Evolutionary conservation across 164 flowering plant genomes (phyloP).

Genomic region (Dillenia suffruticosa): DNA sequence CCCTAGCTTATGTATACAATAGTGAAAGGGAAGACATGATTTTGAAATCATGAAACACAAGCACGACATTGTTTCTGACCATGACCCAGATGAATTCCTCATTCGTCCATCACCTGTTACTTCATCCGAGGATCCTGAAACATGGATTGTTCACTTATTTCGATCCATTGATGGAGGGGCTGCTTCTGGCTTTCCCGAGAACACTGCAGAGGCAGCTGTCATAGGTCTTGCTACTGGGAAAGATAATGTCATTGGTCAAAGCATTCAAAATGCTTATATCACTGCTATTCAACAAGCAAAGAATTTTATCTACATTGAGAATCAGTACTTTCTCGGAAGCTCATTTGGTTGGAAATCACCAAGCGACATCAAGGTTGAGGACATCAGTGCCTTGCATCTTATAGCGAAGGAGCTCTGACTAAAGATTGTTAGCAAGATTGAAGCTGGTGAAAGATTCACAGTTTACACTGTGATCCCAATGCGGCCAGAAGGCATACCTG

Average conservation of each 20-base stretch:
- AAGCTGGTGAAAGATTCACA: constrained; percentile 56
- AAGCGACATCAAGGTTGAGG: constrained; percentile 27
- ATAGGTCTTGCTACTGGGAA: constrained; percentile 53
- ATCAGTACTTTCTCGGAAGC: constrained; percentile 73
- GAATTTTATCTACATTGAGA: constrained; percentile 69
- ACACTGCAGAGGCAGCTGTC: constrained; percentile 27
- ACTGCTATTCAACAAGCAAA: constrained; percentile 67
- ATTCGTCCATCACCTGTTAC: constrained; percentile 23
- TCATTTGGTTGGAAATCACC: constrained; percentile 45
- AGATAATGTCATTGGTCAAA: constrained; percentile 45
- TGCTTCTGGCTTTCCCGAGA: constrained; percentile 42
- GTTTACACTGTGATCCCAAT: constrained; percentile 70
- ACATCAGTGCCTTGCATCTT: constrained; percentile 46
- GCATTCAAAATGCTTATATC: constrained; percentile 72
- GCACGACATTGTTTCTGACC: too few species aligned
- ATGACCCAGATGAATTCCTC: constrained; percentile 21
- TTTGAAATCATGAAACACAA: too few species aligned
- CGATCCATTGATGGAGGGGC: constrained; percentile 68
- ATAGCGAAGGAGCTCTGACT: constrained; percentile 67
- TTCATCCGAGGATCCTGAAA: constrained; percentile 20
- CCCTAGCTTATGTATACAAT: too few species aligned
- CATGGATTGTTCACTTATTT: constrained; percentile 68
- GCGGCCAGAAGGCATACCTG: constrained; percentile 84
- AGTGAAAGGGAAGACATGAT: too few species aligned
- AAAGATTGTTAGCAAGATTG: constrained; percentile 65